phyloP scores from a whole-genome alignment of 345 rosid species.

The Syzygium aqueum region DNA sequence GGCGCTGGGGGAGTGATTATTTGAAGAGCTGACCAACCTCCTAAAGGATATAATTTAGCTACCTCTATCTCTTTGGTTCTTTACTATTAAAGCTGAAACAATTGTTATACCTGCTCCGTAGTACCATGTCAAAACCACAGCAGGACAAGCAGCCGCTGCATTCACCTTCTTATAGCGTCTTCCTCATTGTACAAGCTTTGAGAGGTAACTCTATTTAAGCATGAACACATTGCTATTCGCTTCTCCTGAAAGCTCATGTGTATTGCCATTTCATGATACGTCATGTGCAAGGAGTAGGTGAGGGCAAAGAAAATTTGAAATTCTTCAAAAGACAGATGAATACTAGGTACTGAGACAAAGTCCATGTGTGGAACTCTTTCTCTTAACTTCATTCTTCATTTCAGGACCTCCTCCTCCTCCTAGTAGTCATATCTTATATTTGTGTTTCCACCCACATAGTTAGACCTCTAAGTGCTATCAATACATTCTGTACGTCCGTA shows the following conservation, averaged over 20 bases:
- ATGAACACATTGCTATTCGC: neutral
- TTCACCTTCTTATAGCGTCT: neutral
- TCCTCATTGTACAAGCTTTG: neutral
- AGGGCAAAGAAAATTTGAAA: neutral
- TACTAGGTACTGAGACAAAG: neutral
- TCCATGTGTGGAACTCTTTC: neutral
- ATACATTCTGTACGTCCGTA: neutral
- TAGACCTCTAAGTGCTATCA: neutral
- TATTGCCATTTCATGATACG: neutral
- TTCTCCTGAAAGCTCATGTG: neutral
- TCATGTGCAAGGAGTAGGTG: neutral
- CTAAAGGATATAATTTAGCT: neutral
- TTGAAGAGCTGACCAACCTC: neutral
- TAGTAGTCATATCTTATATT: neutral
- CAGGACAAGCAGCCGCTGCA: neutral
- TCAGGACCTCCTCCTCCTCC: neutral
- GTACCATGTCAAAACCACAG: neutral
- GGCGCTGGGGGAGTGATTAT: slow-evolving; percentile 51
- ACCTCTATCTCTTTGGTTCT: neutral
- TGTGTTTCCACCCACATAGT: neutral
- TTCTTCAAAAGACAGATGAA: neutral
- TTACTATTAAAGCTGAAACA: neutral
- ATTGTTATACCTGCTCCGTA: neutral
- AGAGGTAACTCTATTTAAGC: neutral
- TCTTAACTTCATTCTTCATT: neutral